Percentiles rank a stretch among this genome's conserved stretches.
These are phyloP conservation scores for Lactarius sp. DNA, from an alignment of 768 basidiomycete genomes.

Conservation along the genomic window DNA sequence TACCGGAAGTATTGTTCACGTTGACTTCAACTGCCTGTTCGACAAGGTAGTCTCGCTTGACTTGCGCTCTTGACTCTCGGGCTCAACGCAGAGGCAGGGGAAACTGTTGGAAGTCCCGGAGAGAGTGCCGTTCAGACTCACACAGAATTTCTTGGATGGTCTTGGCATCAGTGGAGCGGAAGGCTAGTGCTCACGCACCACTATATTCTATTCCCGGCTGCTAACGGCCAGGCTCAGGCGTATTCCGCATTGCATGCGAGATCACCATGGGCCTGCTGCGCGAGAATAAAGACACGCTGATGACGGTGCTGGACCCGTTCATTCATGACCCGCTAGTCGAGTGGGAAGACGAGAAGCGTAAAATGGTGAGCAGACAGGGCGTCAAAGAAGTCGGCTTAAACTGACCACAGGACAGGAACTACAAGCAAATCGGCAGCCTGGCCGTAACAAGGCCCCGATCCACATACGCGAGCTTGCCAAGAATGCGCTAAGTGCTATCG, in stretches of 20 bases:
- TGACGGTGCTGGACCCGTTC: slow-evolving; percentile 95
- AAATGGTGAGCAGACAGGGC: slow-evolving; percentile 40
- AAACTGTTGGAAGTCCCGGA: slow-evolving; percentile 85
- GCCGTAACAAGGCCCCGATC: slow-evolving; percentile 26
- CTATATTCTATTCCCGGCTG: not conserved
- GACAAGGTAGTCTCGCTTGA: slow-evolving; percentile 63
- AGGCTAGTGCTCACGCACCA: slow-evolving; percentile 42
- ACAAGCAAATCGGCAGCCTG: slow-evolving; percentile 12
- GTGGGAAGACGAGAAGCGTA: slow-evolving; percentile 83
- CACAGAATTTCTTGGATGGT: slow-evolving; percentile 89
- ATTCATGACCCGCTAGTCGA: slow-evolving; percentile 96
- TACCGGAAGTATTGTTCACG: slow-evolving; percentile 89
- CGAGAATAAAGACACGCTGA: slow-evolving; percentile 86
- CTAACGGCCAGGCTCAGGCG: slow-evolving; percentile 43
- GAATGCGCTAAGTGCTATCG: slow-evolving; percentile 72
- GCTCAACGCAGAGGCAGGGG: slow-evolving; percentile 41
- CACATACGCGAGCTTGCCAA: slow-evolving; percentile 67
- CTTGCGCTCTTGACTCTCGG: not conserved
- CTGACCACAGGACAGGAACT: slow-evolving; percentile 23
- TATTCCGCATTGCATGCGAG: slow-evolving; percentile 88
- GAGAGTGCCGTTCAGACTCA: slow-evolving; percentile 89
- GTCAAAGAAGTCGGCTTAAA: not conserved
- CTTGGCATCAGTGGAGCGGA: slow-evolving; percentile 92
- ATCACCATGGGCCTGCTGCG: slow-evolving; percentile 83
- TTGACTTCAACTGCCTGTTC: slow-evolving; percentile 97